Evolutionary conservation across 306 rosid genomes (phyloP).

Genomic region (Trifolium pratense): DNA sequence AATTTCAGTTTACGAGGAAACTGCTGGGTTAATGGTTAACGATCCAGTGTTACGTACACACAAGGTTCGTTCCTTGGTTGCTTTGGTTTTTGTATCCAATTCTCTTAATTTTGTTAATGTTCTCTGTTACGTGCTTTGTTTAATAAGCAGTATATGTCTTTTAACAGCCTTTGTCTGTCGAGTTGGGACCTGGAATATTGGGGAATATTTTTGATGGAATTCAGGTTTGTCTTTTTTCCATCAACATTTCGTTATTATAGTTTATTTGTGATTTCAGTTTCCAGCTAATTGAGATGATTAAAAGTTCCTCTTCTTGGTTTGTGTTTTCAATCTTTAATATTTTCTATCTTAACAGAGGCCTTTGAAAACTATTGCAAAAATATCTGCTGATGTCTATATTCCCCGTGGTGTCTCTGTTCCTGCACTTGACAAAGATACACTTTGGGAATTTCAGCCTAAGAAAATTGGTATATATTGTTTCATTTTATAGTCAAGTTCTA

Average conservation of each 20-base stretch:
- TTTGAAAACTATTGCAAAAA: conserved; percentile 93
- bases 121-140: conserved; percentile 29
- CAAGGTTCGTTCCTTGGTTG: too few species aligned
- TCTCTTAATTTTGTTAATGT: conserved; percentile 6
- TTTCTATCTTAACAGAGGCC: conserved; percentile 68
- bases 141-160: conserved; percentile 38
- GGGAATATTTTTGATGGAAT: conserved; percentile 99
- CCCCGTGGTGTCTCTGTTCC: conserved; percentile 99
- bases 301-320: neutral
- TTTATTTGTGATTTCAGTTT: conserved; percentile 17
- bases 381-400: conserved; percentile 95
- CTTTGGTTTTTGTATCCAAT: conserved; percentile 26
- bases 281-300: neutral
- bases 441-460: conserved; percentile 96
- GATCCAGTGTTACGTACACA: conserved; percentile 97
- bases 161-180: conserved; percentile 96
- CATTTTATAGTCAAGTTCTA: neutral
- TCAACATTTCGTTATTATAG: conserved; percentile 20
- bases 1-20: conserved; percentile 93
- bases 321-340: conserved; percentile 1
- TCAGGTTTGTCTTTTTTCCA: conserved; percentile 67
- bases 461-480: conserved; percentile 62
- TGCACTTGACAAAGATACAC: conserved; percentile 92
- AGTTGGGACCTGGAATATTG: conserved; percentile 98
- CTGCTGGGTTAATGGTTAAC: conserved; percentile 92